Base-by-base conservation (phyloP, 805 yeast species). In the Ogataea trehaloabstinens region DNA sequence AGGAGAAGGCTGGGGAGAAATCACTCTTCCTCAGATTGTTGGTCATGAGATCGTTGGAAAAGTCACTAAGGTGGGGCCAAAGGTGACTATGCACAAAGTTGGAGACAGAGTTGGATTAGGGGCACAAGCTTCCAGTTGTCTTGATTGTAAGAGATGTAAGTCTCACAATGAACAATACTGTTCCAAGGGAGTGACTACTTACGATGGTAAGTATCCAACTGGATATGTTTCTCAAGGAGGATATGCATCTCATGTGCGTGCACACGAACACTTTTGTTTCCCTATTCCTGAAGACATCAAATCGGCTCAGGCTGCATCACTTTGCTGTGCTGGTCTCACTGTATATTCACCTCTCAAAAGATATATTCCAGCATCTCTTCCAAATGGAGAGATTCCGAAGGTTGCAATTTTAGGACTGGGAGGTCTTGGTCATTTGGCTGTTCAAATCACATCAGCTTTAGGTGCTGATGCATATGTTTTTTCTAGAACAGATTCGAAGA, bases 301-400 rank as follows among this genome's bases (percentile, higher is more conserved):
- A 35, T 59, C 72, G 5, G 53, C 55, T 13, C 65, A 55, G 32
- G 76, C 72, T 27, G 76, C 74, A 6, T 75, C 78, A 5, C 55
- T 73, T 60, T 63, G 73, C 60, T 72, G 78, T 56, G 78, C 74
- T 24, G 78, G 78, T 36, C 58, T 72, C 42, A 73, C 78, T 4
- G 73, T 68, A 10, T 73, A 60, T 55, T 71, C 77, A 8, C 78
- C 78, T 21, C 54, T 73, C 40, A 64, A 61, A 22, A 66, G 75
- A 60, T 64, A 64, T 43, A 55, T 56, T 35, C 61, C 62, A 38
- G 49, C 37, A 2, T 27, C 46, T 32, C 44, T 53, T 15, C 53
- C 60, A 29, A 38, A 49, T 15, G 68, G 67, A 18, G 56, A 56
- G 43, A 48, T 38, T 28, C 64, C 66, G 40, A 63, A 60, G 38